Base-by-base conservation (phyloP, 768 basidiomycete genomes). In the Tylopilus plumbeoviolaceoides region DNA sequence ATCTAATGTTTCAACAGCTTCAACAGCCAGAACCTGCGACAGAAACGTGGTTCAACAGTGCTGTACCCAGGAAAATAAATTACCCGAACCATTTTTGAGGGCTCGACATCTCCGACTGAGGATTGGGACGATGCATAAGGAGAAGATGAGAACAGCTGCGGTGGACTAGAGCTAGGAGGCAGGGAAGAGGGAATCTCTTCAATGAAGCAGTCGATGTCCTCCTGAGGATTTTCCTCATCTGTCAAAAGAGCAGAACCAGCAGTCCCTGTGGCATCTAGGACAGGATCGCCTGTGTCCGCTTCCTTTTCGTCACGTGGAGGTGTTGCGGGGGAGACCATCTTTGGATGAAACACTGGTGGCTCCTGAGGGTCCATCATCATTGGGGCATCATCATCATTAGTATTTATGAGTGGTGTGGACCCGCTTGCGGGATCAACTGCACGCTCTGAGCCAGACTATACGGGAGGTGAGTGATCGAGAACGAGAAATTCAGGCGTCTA, bases 141-240 rank as follows among this genome's bases (percentile, higher is more conserved):
- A 7, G 78, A 76, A 44, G 78, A 72, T 54, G 73, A 70, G 59
- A 79, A 73, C 38, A 74, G n/a, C 17, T 64, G 62, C 8, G 63
- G 59, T 45, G 81, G 79, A 56, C 78, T 82, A 10, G 81, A 82
- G 54, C 73, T 76, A 25, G 77, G 78, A 33, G 61, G 68, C 12
- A 58, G 53, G 43, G 67, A 64, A 48, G 66, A 67, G 3, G 38
- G 46, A 20, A 55, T 23, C 12, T 60, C 47, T 1, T 56, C 55
- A 50, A 15, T 46, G 3, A 41, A n/a, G 50, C 43, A 36, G 44
- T 51, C 55, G 5, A 48, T 9, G 12, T 53, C 48, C 18, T 50
- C 55, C 41, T 41, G 43, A 25, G 11, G 15, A 28, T 53, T 33
- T 9, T 47, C 51, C 25, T 58, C 57, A 35, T 58, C 46, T 10